A percentile compares a stretch with the other conserved stretches of the same genome.
phyloP scores from a whole-genome alignment of 768 basidiomycete species.

The Pleurotus djamor region DNA sequence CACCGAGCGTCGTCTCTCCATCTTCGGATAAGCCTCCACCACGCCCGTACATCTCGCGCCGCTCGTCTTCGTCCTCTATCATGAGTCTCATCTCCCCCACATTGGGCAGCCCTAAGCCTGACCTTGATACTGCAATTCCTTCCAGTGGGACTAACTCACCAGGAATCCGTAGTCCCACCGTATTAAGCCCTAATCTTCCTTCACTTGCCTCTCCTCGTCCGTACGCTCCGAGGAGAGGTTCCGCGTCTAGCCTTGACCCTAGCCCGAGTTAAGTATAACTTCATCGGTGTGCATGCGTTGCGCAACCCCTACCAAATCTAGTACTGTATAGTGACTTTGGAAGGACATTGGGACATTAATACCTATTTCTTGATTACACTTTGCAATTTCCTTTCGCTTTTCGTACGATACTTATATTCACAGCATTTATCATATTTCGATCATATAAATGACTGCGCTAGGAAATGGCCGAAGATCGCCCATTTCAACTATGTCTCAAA shows the following conservation, averaged over 20 bases:
- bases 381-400: no score
- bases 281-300: background rate
- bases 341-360: background rate
- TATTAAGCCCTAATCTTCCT: conserved; percentile 5
- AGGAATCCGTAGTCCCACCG: conserved; percentile 8
- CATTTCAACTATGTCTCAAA: no score
- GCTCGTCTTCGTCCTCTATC: conserved; percentile 46
- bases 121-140: conserved; percentile 10
- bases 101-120: conserved; percentile 13
- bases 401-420: no score
- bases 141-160: conserved; percentile 14
- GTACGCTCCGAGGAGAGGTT: conserved; percentile 1
- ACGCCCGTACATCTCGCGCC: conserved; percentile 59
- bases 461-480: no score
- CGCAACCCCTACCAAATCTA: background rate
- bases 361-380: no score
- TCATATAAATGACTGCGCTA: no score
- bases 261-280: background rate
- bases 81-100: conserved; percentile 36
- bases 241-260: conserved; percentile 3
- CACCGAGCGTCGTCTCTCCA: conserved; percentile 22
- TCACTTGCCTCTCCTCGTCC: conserved; percentile 4
- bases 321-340: background rate
- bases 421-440: no score
- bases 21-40: conserved; percentile 41